Evolutionary conservation across 345 rosid genomes (phyloP), one percentile per base, ranked within the genome.

Genomic region (Streptanthus diversifolius): DNA sequence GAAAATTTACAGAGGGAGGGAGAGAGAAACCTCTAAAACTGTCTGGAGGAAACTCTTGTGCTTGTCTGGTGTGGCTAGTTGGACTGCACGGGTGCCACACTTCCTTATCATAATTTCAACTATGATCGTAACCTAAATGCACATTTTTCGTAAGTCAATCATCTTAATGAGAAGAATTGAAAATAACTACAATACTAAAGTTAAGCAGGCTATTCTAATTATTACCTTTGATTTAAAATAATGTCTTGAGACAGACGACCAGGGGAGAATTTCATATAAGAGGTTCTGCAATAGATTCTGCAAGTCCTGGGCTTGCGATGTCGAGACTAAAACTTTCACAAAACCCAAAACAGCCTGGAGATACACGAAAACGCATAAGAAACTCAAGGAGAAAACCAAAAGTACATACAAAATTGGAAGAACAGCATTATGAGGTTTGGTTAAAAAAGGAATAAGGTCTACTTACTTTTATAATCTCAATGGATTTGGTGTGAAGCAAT

Each of bases 331-430:
- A 52, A 91, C 98, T 88, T 95, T 90, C 57, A 83, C 84, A 52
- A 95, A 95, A 65, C 98, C 98, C 74, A 91, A 82, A 77, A 80
- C 93, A 79, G 96, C 95, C 98, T 93, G 83, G 47, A 35, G 27
- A 54, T 44, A 19, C 53, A 62, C 11, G 22, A 62, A 41, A 22
- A 75, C 68, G 32, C 37, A 73, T 55, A 60, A 40, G 56, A 41
- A 73, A 30, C 68, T 61, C 66, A 15, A 24, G 30, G 19, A 40
- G 63, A 12, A 62, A 69, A 19, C 30, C 36, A 27, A 30, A 41
- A n/a, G 36, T 47, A 15, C 5, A 14, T 24, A 65, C 40, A n/a
- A n/a, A n/a, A n/a, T 33, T 61, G 4, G n/a, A 39, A 57, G 8
- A 63, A 37, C 67, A 57, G 14, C 41, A 18, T 47, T n/a, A 33